These are phyloP conservation scores for Metarhizium anisopliae DNA, from an alignment of 2,329 filamentous ascomycete genomes.

Conservation along the genomic window DNA sequence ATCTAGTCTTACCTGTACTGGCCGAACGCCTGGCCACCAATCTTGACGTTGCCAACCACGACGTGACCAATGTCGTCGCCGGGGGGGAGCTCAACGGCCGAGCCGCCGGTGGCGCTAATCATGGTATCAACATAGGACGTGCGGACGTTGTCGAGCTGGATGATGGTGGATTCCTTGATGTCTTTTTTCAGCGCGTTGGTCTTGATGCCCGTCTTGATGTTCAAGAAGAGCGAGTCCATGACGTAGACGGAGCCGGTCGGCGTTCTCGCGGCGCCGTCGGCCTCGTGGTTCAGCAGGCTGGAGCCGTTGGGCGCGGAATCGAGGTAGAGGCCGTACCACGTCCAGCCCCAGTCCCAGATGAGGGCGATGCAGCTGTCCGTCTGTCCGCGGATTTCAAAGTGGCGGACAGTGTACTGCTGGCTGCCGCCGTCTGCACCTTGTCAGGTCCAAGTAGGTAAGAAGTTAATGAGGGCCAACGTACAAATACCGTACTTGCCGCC, in stretches of 20 bases:
- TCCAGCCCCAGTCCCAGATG: conserved; percentile 69
- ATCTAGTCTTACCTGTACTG: not conserved
- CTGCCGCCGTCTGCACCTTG: conserved; percentile 30
- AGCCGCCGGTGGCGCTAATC: not conserved
- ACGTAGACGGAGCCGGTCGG: conserved; percentile 1
- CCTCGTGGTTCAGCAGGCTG: conserved; percentile 2
- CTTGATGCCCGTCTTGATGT: not conserved
- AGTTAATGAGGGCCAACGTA: not conserved
- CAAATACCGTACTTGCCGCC: conserved; percentile 41
- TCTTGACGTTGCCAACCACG: not conserved
- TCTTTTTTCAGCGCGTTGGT: conserved; percentile 2
- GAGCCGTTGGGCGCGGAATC: conserved; percentile 7
- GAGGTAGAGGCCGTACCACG: conserved; percentile 17
- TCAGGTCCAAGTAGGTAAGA: too few relatives aligned
- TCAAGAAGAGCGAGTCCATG: not conserved
- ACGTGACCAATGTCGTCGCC: not conserved
- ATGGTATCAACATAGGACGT: not conserved
- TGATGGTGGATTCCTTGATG: not conserved
- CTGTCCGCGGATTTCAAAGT: conserved; percentile 55
- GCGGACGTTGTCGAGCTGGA: not conserved
- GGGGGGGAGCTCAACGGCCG: not conserved
- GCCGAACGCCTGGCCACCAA: not conserved
- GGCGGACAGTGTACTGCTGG: conserved; percentile 60
- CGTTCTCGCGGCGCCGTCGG: not conserved
- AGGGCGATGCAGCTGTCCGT: conserved; percentile 52